These are phyloP conservation scores for Sporothrix phasma DNA, from an alignment of 2,329 filamentous ascomycete species.

Conservation along the genomic window DNA sequence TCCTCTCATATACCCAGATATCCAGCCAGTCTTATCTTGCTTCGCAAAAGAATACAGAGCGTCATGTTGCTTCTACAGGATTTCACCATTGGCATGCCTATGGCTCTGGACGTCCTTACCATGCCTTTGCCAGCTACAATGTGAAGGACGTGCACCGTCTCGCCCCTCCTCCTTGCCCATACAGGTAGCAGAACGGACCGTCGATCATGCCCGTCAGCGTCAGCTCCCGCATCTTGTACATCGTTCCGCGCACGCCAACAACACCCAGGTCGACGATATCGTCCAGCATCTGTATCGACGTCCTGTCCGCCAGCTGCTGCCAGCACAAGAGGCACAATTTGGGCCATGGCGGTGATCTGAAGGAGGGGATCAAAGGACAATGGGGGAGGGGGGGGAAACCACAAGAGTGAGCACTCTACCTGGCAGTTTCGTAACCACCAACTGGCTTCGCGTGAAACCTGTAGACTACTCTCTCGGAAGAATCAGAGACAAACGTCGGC, in stretches of 20 bases:
- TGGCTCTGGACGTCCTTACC: no score
- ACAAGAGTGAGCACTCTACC: neutral
- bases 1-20: neutral
- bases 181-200: slow-evolving; percentile 25
- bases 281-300: slow-evolving; percentile 21
- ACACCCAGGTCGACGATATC: slow-evolving; percentile 22
- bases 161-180: slow-evolving; percentile 17
- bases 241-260: slow-evolving; percentile 12
- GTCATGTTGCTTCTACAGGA: neutral
- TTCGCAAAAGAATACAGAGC: neutral
- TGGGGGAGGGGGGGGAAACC: neutral
- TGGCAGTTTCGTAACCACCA: neutral
- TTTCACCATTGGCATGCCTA: neutral
- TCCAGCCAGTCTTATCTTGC: neutral
- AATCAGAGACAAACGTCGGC: neutral
- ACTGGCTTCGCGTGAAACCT: neutral
- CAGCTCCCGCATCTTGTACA: slow-evolving; percentile 22
- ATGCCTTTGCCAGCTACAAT: neutral
- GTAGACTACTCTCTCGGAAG: neutral
- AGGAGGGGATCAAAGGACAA: no score
- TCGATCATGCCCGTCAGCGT: slow-evolving; percentile 23
- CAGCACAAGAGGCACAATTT: neutral
- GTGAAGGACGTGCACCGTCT: no score
- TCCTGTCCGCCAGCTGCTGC: slow-evolving; percentile 22
- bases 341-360: neutral